Evolutionary conservation across 169 alveolate species (phyloP), one percentile per base, ranked within the genome.

Genomic region (Sarcocystis neurona): DNA sequence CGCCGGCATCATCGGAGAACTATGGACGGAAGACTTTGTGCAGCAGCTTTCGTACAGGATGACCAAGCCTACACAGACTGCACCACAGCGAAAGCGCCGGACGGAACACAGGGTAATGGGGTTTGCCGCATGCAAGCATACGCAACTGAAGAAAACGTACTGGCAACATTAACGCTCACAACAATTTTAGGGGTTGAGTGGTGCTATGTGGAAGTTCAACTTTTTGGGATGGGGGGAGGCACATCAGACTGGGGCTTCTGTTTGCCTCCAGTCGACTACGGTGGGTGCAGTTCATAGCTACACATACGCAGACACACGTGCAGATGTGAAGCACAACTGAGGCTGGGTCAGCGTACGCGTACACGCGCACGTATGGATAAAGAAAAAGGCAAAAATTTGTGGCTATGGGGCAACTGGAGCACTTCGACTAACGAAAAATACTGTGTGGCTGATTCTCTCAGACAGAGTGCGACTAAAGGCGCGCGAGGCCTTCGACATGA

Each of bases 21-120:
- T 47, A 93, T 96, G 2, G 97, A 96, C 56, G 98, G 98, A 5
- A 86, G 96, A 46, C 94, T 96, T 44, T 96, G 98, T 88, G 97
- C 98, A 0, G 98, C 98, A 6, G 98, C 98, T 6, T 96, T 96
- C 82, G 98, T 96, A 43, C 98, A 97, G 60, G 97, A 96, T 82
- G 98, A 96, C 56, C 97, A 95, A 58, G 95, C 95, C 4, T 96
- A 95, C 93, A 96, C 98, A 30, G 98, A 96, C 86, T 96, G 98
- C 89, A 96, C 98, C 2, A 92, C 92, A n/a, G 95, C 98, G 10
- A 94, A 94, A 77, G 97, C 97, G 32, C 98, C 98, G 20, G 97
- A 96, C 82, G 98, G 98, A 47, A 88, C 96, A 12, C 88, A 94
- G 6, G 97, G 97, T 47, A 88, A 96, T 20, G 12, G 56, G 3